Evolutionary conservation across 164 flowering plant genomes (phyloP).

Genomic region (Macadamia integrifolia): DNA sequence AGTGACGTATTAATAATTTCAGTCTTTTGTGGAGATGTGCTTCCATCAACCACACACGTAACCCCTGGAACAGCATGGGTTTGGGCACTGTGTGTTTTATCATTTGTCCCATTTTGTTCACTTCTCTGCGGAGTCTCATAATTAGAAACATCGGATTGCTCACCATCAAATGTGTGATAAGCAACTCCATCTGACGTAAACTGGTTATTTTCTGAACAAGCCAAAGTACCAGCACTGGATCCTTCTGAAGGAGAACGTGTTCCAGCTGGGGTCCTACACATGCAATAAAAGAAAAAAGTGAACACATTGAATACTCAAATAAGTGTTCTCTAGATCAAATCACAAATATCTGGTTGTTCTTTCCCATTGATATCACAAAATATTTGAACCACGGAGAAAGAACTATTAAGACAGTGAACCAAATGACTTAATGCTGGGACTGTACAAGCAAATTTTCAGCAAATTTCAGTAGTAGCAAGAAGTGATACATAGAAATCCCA

Average conservation of each 20-base stretch:
- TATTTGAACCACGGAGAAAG: not conserved
- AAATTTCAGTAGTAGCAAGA: not conserved
- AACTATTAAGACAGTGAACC: not conserved
- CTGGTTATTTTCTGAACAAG: conserved; percentile 22
- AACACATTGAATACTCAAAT: conserved; percentile 9
- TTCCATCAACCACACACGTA: conserved; percentile 42
- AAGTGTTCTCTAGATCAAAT: not conserved
- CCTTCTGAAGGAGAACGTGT: conserved; percentile 25
- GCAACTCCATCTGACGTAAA: conserved; percentile 22
- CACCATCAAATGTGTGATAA: conserved; percentile 24
- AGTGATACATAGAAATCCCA: too few relatives aligned
- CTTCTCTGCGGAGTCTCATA: conserved; percentile 30
- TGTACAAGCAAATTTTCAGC: not conserved
- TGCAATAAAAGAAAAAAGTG: conserved; percentile 9
- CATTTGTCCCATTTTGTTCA: conserved; percentile 28
- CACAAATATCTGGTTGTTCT: not conserved
- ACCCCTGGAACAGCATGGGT: conserved; percentile 45
- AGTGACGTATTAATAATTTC: conserved; percentile 9
- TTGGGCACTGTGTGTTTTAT: conserved; percentile 41
- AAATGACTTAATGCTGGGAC: too few relatives aligned
- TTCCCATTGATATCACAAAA: not conserved
- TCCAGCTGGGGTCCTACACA: conserved; percentile 34
- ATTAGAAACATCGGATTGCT: conserved; percentile 39
- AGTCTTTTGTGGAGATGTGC: conserved; percentile 13
- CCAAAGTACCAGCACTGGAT: conserved; percentile 14